phyloP scores from a whole-genome alignment of 2,329 filamentous ascomycete species.

The Microsporum audouinii region DNA sequence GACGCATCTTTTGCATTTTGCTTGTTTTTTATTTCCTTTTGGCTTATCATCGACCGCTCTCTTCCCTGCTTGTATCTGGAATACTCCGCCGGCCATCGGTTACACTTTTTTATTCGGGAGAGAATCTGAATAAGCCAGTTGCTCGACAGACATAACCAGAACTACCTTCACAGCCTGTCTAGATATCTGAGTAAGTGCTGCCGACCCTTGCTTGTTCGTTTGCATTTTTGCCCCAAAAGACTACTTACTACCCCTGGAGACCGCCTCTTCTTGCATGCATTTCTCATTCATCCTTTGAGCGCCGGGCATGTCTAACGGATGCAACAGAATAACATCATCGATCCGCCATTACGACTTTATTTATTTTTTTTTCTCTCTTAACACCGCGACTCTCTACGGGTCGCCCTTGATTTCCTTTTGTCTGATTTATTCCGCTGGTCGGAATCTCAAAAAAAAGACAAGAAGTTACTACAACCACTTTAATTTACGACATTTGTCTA shows the following conservation, averaged over 20 bases:
- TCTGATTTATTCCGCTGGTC: slow-evolving; percentile 6
- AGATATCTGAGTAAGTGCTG: not conserved
- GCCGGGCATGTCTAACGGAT: slow-evolving; percentile 2
- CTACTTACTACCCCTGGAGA: not conserved
- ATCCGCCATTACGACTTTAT: not conserved
- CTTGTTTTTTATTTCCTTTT: not conserved
- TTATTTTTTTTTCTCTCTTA: not conserved
- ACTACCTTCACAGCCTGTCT: not conserved
- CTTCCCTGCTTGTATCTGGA: not conserved
- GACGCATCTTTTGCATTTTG: not conserved
- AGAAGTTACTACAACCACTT: not conserved
- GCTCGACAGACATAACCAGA: not conserved
- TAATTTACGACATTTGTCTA: slow-evolving; percentile 1
- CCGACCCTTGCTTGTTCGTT: not conserved
- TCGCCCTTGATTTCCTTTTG: not conserved
- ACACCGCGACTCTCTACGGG: slow-evolving; percentile 3
- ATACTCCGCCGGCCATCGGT: slow-evolving; percentile 5
- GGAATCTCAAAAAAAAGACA: not conserved
- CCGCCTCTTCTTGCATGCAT: slow-evolving; percentile 4
- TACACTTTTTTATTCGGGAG: not conserved
- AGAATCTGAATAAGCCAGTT: slow-evolving; percentile 1
- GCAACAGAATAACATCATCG: slow-evolving; percentile 2
- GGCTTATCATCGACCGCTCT: not conserved
- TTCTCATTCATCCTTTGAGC: slow-evolving; percentile 3
- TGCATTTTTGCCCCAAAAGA: not conserved